A percentile compares a stretch with the other conserved stretches of the same genome.
Evolutionary conservation across 192 early-diverging fungal species (phyloP).

Genomic region (Rhizoclosmatium sp.): DNA sequence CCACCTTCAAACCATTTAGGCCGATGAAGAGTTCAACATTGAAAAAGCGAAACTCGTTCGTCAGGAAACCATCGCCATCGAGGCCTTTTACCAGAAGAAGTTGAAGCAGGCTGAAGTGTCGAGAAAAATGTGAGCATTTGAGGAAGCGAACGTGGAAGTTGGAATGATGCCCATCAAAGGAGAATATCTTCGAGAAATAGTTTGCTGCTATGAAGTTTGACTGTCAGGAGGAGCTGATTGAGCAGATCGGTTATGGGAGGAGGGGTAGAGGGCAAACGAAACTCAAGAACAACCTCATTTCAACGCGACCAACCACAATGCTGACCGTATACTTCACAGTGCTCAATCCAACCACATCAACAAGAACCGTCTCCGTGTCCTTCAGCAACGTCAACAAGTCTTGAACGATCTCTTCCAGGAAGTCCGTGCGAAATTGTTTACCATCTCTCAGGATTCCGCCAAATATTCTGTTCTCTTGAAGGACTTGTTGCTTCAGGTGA

Average conservation of each 20-base stretch:
- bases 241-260: no score
- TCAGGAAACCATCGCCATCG: conserved; percentile 95
- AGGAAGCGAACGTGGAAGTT: neutral
- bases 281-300: neutral
- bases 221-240: no score
- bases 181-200: no score
- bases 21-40: conserved; percentile 99
- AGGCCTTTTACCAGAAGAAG: conserved; percentile 95
- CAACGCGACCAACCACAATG: neutral
- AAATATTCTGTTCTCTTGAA: conserved; percentile 73
- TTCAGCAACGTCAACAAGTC: conserved; percentile 88
- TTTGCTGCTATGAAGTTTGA: no score
- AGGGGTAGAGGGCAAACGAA: no score
- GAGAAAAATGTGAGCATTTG: conserved; percentile 81
- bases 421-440: conserved; percentile 65
- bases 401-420: conserved; percentile 84
- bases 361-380: conserved; percentile 90
- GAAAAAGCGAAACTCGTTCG: conserved; percentile 99
- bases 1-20: conserved; percentile 55
- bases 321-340: conserved; percentile 48
- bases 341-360: conserved; percentile 95
- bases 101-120: conserved; percentile 97
- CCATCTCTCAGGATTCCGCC: conserved; percentile 62
- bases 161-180: no score
- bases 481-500: conserved; percentile 80